These are phyloP conservation scores for Arthrobotrys iridis DNA, from an alignment of 2,329 filamentous ascomycete species.

Conservation along the genomic window DNA sequence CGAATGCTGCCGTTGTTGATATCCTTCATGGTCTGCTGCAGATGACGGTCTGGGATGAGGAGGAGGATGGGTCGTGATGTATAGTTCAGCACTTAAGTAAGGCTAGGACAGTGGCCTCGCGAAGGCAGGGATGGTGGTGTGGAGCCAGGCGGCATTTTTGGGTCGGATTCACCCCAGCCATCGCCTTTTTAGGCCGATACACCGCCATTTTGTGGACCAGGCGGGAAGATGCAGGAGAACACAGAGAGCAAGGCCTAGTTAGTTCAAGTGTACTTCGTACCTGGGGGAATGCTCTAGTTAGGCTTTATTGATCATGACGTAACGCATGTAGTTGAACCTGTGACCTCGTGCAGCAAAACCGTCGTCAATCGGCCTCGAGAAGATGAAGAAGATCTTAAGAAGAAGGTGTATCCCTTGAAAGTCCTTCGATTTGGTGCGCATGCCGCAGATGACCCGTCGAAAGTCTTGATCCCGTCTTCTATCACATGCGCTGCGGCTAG, in stretches of 20 bases:
- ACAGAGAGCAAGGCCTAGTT: neutral
- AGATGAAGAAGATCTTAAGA: too few relatives aligned
- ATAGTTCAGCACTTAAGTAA: neutral
- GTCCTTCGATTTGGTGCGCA: neutral
- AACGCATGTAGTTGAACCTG: neutral
- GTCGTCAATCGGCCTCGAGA: too few relatives aligned
- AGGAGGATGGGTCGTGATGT: neutral
- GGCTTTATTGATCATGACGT: too few relatives aligned
- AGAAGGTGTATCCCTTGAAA: slow-evolving; percentile 3
- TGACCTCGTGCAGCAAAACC: neutral
- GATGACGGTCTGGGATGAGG: neutral
- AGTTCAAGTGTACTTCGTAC: neutral
- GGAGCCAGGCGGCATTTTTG: too few relatives aligned
- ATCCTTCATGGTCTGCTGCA: slow-evolving; percentile 23
- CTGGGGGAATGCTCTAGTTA: neutral
- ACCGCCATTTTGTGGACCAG: slow-evolving; percentile 17
- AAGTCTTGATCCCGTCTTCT: neutral
- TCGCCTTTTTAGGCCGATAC: slow-evolving; percentile 36
- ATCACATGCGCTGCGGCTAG: neutral
- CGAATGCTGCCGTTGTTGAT: slow-evolving; percentile 40
- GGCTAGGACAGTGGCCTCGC: neutral
- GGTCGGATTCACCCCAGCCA: slow-evolving; percentile 35
- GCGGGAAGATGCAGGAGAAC: slow-evolving; percentile 10
- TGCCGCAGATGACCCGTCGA: neutral
- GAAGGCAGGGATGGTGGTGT: slow-evolving; percentile 6